Base-by-base conservation (phyloP, 2,329 filamentous ascomycete genomes). In the Venturiaceae sp. region DNA sequence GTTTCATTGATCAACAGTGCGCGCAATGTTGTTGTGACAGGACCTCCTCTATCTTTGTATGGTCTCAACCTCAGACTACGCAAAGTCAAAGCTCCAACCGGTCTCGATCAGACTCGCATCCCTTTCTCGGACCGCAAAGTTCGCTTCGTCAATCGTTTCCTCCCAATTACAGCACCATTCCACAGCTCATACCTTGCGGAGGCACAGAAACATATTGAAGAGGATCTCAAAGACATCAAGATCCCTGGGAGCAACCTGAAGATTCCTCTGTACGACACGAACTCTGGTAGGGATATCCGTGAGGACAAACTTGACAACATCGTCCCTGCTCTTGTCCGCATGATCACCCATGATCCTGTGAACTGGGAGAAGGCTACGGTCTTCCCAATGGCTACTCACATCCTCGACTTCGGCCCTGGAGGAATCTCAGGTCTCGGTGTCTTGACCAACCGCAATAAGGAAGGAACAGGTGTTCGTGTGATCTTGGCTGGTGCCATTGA, bases 371-470 rank as follows among this genome's bases (percentile, higher is more conserved):
- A 87, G 71, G 92, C 94, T 0, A 99, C 94, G 0, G 82, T 88
- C 58, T 97, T 99, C 78, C 86, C 90, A 3, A 81, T 84, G 23
- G 94, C 94, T 21, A 96, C 92, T 3, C 94, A 99, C 71, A 89
- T 99, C 59, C 78, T 99, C 56, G 94, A 99, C 75, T 97, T 99
- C 66, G 94, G 95, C 52, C 94, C 94, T 23, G 94, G 94, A 68
- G 95, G 94, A 62, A 94, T 97, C 63, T 99, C 94, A 26, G 95
- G 95, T 63, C 85, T 99, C 23, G 95, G 94, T 68, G 89, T 95
- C 50, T 79, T 99, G 63, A 99, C 94, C 60, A 97, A 95, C 80
- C 90, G 94, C 67, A 99, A 97, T 82, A 99, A 99, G 79, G 95
- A 99, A 72, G 94, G 94, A 63, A 97, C 91, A 60, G 94, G 94